phyloP scores from a whole-genome alignment of 805 yeast species.

The Candida odintsovae region DNA sequence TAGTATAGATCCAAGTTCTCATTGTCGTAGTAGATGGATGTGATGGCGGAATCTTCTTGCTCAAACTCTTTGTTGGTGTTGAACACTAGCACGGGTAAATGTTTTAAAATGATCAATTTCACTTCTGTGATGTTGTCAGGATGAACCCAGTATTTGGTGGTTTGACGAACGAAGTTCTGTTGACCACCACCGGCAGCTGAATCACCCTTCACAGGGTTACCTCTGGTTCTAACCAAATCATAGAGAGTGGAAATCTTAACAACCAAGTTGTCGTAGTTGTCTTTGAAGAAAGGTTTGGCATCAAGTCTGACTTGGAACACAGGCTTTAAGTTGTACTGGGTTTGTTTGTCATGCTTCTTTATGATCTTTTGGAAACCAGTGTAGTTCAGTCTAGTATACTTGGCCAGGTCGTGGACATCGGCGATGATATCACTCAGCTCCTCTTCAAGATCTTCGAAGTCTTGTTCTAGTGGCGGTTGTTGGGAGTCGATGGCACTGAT shows the following conservation, averaged over 20 bases:
- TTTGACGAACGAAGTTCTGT: constrained; percentile 97
- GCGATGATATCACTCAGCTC: constrained; percentile 86
- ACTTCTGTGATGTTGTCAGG: constrained; percentile 97
- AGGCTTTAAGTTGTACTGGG: constrained; percentile 77
- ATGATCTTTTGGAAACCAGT: constrained; percentile 96
- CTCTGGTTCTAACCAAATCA: constrained; percentile 91
- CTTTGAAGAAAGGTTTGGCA: constrained; percentile 93
- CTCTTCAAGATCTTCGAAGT: constrained; percentile 68
- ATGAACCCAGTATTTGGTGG: constrained; percentile 99
- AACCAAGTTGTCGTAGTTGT: constrained; percentile 83
- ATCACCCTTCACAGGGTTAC: constrained; percentile 93
- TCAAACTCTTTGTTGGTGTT: constrained; percentile 95
- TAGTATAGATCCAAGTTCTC: constrained; percentile 83
- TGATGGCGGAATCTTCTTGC: constrained; percentile 89
- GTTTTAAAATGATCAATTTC: constrained; percentile 86
- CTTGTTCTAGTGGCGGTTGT: constrained; percentile 52
- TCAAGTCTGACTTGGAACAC: constrained; percentile 90
- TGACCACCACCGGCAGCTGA: constrained; percentile 97
- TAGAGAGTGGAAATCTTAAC: constrained; percentile 85
- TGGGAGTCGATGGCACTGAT: constrained; percentile 43
- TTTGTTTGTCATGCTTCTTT: constrained; percentile 92
- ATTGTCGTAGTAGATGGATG: constrained; percentile 94
- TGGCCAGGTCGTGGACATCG: constrained; percentile 94
- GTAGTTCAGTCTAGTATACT: constrained; percentile 87
- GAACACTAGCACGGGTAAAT: constrained; percentile 94